A percentile compares a stretch with the other conserved stretches of the same genome.
phyloP scores from a whole-genome alignment of 2,329 filamentous ascomycete genomes.

The Sphaerulina populicola region DNA sequence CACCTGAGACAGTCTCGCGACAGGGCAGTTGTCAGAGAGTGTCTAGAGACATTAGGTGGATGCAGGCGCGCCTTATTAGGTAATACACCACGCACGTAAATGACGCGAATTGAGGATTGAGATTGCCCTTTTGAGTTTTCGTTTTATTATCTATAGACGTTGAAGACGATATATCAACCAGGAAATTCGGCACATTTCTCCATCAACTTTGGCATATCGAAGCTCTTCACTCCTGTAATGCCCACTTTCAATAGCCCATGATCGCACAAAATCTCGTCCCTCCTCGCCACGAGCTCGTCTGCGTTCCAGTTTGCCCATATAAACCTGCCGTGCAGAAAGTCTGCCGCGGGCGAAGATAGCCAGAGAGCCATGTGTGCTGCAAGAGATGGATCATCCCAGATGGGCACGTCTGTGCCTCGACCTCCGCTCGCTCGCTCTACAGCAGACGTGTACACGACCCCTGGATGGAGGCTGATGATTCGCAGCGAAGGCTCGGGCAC shows the following conservation, averaged over 20 bases:
- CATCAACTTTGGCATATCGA: constrained; percentile 4
- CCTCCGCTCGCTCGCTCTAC: background rate
- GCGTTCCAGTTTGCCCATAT: constrained; percentile 13
- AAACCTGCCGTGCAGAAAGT: constrained; percentile 10
- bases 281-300: constrained; percentile 7
- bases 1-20: too few species aligned
- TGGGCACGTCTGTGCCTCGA: background rate
- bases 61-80: too few species aligned
- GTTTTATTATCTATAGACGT: too few species aligned
- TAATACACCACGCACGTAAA: too few species aligned
- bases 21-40: too few species aligned
- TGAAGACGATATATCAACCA: too few species aligned
- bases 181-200: background rate
- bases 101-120: too few species aligned
- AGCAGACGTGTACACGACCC: constrained; percentile 4
- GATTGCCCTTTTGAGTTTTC: too few species aligned
- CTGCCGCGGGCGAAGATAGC: constrained; percentile 3
- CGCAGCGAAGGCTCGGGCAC: constrained; percentile 5
- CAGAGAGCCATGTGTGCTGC: constrained; percentile 8
- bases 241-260: constrained; percentile 8
- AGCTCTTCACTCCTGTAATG: background rate
- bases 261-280: constrained; percentile 5
- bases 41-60: too few species aligned
- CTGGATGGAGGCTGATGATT: constrained; percentile 8
- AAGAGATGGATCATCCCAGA: background rate